Evolutionary conservation across 805 yeast genomes (phyloP), one percentile per base, ranked within the genome.

Genomic region (Cyberlindnera sargentensis): DNA sequence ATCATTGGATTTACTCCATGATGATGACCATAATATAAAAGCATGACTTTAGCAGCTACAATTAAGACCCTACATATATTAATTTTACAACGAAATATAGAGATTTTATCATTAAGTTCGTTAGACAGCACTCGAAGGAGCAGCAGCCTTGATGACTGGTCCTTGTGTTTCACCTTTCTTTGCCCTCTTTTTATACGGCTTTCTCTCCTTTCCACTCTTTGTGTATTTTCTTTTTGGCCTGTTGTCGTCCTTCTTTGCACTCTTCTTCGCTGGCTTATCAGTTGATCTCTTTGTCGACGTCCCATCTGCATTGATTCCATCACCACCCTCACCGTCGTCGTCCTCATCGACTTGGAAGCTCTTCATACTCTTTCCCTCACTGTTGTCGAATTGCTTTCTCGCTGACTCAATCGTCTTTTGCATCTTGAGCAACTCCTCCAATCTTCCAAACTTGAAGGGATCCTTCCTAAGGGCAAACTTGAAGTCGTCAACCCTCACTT

Each of bases 401-500:
- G 89, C 89, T 43, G 74, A 82, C 3, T 73, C 66, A 50, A 84
- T 80, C 47, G 74, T 77, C 55, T 74, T 76, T 49, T 80, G 82
- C 53, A 81, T 62, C 23, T 70, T 64, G 42, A 81, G 67, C 50
- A 84, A 66, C 55, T 82, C 87, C 47, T 78, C 77, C 2, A 83
- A 75, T 61, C 91, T 76, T 3, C 86, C 87, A 10, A 82, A 68
- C 55, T 84, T 84, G 10, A 74, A 65, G 3, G 81, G 77, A 53
- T 84, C 91, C 43, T 72, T 72, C 37, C 89, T 64, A 41, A 84
- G 60, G 0, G 83, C 85, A 61, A 82, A 84, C 57, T 76, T 78
- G 63, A 84, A 77, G 55, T 84, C 90, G 36, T 82, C 89, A 15
- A 83, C 78, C 50, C 78, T 79, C 50, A 84, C 71, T 61, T 82